phyloP scores from a whole-genome alignment of 306 rosid genomes.

The Biancaea sappan region DNA sequence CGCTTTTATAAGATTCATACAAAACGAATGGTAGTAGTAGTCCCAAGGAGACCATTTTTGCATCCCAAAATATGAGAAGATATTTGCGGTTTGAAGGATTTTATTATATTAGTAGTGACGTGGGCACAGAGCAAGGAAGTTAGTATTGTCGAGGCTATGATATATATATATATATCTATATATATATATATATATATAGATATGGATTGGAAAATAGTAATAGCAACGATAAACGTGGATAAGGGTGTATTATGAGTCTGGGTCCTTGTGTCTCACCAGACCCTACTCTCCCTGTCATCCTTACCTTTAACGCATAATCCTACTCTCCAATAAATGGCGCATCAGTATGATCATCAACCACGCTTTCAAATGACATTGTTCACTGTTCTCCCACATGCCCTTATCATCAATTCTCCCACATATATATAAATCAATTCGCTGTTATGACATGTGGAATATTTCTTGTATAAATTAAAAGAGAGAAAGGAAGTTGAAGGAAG shows the following conservation, averaged over 20 bases:
- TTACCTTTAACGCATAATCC: conserved; percentile 17
- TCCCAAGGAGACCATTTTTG: too few relatives aligned
- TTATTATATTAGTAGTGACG: too few relatives aligned
- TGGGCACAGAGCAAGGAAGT: background rate
- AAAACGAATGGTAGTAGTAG: too few relatives aligned
- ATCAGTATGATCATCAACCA: background rate
- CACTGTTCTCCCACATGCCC: conserved; percentile 36
- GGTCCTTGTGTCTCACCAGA: conserved; percentile 37
- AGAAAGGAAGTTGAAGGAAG: background rate
- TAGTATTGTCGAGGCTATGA: background rate
- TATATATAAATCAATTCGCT: background rate
- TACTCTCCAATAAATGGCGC: conserved; percentile 14
- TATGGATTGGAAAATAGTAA: conserved; percentile 8
- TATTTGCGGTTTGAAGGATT: background rate
- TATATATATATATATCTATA: too few relatives aligned
- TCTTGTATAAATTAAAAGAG: too few relatives aligned
- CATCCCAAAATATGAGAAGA: too few relatives aligned
- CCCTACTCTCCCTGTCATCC: conserved; percentile 15
- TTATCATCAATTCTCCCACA: background rate
- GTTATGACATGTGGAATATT: too few relatives aligned
- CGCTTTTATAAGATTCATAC: too few relatives aligned
- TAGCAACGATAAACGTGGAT: conserved; percentile 27
- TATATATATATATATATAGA: too few relatives aligned
- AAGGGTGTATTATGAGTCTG: conserved; percentile 35
- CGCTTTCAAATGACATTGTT: conserved; percentile 26